Evolutionary conservation across 192 early-diverging fungal species (phyloP).

Genomic region (Backusella luteola): DNA sequence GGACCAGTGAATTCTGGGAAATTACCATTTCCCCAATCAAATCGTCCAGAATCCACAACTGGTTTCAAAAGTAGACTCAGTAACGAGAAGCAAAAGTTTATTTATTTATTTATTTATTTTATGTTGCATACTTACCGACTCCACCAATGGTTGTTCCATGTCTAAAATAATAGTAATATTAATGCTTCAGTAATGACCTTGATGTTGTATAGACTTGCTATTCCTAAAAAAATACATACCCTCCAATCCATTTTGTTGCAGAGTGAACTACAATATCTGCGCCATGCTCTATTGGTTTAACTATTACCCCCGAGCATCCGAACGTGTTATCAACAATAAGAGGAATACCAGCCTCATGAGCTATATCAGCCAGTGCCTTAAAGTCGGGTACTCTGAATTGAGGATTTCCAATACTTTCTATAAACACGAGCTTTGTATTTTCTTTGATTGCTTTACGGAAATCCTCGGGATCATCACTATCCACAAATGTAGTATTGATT

Average conservation of each 20-base stretch:
- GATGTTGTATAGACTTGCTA: background rate
- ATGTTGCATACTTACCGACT: conserved; percentile 40
- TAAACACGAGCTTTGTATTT: conserved; percentile 85
- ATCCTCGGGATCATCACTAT: conserved; percentile 72
- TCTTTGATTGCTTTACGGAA: conserved; percentile 81
- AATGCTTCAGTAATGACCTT: background rate
- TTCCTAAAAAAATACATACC: background rate
- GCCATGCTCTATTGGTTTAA: conserved; percentile 84
- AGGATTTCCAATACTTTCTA: conserved; percentile 93
- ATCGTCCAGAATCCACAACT: conserved; percentile 83
- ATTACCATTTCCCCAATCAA: conserved; percentile 84
- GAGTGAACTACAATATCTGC: conserved; percentile 95
- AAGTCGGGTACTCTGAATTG: conserved; percentile 89
- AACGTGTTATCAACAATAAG: conserved; percentile 33
- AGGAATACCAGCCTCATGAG: conserved; percentile 84
- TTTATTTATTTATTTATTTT: background rate
- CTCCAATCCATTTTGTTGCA: conserved; percentile 92
- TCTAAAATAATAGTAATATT: conserved; percentile 46
- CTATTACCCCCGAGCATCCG: no score
- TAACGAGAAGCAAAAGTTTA: background rate
- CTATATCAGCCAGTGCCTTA: conserved; percentile 74
- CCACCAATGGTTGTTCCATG: conserved; percentile 96
- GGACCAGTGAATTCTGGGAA: conserved; percentile 91
- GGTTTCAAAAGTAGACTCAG: background rate
- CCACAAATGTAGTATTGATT: conserved; percentile 76